A percentile compares a stretch with the other conserved stretches of the same genome.
phyloP scores from a whole-genome alignment of 345 rosid genomes.

The Camelina laxa region DNA sequence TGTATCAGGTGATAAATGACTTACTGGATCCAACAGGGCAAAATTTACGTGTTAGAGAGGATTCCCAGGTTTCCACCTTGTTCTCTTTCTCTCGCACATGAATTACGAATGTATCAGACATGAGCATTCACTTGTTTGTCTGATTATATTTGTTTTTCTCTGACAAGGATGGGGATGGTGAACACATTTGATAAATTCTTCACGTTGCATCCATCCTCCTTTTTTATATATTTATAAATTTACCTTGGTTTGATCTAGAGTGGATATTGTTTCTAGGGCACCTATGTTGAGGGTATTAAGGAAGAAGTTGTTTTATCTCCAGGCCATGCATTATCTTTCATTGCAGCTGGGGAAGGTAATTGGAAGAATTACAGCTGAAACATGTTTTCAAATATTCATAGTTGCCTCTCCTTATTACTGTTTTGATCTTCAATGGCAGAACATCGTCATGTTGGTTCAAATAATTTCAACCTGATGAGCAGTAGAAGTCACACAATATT shows the following conservation, averaged over 20 bases:
- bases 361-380: background rate
- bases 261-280: constrained; percentile 58
- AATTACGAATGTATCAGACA: background rate
- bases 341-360: constrained; percentile 99
- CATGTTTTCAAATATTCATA: background rate
- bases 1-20: constrained; percentile 77
- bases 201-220: background rate
- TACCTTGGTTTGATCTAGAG: constrained; percentile 33
- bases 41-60: constrained; percentile 83
- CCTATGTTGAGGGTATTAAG: constrained; percentile 88
- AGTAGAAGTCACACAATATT: constrained; percentile 99
- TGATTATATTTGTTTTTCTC: constrained; percentile 14
- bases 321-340: constrained; percentile 95
- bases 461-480: constrained; percentile 92
- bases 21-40: constrained; percentile 83
- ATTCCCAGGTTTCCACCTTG: constrained; percentile 61
- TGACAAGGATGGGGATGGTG: background rate
- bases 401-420: background rate
- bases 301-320: constrained; percentile 99
- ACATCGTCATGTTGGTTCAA: constrained; percentile 99
- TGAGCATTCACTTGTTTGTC: constrained; percentile 12
- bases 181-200: constrained; percentile 16
- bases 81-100: constrained; percentile 14
- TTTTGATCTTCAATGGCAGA: constrained; percentile 56
- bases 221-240: constrained; percentile 3